A percentile compares a stretch with the other conserved stretches of the same genome.
Evolutionary conservation across 202 grass and related monocot species (phyloP).

Genomic region (Setaria viridis): DNA sequence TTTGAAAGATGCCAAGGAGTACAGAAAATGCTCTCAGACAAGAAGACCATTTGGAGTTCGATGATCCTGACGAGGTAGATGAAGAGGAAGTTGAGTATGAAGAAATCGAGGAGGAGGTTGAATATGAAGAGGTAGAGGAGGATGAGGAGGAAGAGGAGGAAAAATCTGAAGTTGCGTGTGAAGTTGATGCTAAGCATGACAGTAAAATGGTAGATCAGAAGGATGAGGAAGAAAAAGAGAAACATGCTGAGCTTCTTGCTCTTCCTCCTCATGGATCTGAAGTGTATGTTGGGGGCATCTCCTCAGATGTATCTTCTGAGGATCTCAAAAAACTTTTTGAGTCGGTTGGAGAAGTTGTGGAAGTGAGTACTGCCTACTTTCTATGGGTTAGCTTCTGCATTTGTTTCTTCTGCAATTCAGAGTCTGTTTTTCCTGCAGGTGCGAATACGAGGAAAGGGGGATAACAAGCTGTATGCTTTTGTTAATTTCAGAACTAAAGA

Average conservation of each 20-base stretch:
- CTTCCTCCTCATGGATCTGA: slow-evolving; percentile 92
- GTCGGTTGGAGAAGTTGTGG: slow-evolving; percentile 73
- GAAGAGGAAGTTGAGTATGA: slow-evolving; percentile 87
- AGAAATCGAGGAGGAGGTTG: slow-evolving; percentile 72
- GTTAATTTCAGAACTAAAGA: slow-evolving; percentile 74
- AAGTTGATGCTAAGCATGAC: slow-evolving; percentile 13
- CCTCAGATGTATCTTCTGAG: slow-evolving; percentile 60
- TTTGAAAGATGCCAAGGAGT: slow-evolving; percentile 75
- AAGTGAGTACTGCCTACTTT: slow-evolving; percentile 67
- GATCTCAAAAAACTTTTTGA: slow-evolving; percentile 78
- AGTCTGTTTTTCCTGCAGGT: slow-evolving; percentile 57
- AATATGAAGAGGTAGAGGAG: slow-evolving; percentile 59
- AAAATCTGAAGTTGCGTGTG: slow-evolving; percentile 36
- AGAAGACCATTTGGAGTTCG: slow-evolving; percentile 52
- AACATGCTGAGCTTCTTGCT: slow-evolving; percentile 67
- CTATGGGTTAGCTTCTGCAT: slow-evolving; percentile 28
- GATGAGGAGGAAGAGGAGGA: slow-evolving; percentile 51
- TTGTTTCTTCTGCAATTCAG: slow-evolving; percentile 35
- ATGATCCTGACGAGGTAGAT: slow-evolving; percentile 64
- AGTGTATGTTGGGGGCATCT: slow-evolving; percentile 70
- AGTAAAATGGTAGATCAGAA: slow-evolving; percentile 4
- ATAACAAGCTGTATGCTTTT: slow-evolving; percentile 80
- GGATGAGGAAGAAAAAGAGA: slow-evolving; percentile 52
- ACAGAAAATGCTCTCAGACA: slow-evolving; percentile 43
- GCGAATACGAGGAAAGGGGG: slow-evolving; percentile 72